These are phyloP conservation scores for Yamadazyma oceani DNA, from an alignment of 1,139 yeast species.

Conservation along the genomic window DNA sequence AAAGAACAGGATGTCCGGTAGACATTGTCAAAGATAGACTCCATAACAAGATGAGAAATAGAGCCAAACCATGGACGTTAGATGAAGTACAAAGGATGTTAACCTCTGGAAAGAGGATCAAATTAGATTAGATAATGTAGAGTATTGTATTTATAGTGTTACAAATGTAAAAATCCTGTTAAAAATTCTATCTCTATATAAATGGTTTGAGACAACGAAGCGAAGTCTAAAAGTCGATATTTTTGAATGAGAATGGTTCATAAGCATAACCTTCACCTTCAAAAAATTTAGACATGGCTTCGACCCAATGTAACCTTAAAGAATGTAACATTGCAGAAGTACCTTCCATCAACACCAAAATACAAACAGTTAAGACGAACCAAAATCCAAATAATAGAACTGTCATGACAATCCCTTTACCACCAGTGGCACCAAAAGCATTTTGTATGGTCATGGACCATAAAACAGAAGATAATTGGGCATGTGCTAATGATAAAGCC, in stretches of 20 bases:
- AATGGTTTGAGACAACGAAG: too few relatives aligned
- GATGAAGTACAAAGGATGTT: constrained; percentile 42
- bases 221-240: constrained; percentile 11
- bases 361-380: constrained; percentile 88
- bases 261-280: constrained; percentile 93
- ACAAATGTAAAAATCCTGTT: too few relatives aligned
- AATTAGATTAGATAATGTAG: constrained; percentile 22
- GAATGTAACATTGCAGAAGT: constrained; percentile 99
- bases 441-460: constrained; percentile 94
- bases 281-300: constrained; percentile 97
- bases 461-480: constrained; percentile 88
- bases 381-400: constrained; percentile 88
- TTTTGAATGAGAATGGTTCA: constrained; percentile 69
- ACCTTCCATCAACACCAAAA: constrained; percentile 96
- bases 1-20: constrained; percentile 20
- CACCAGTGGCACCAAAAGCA: constrained; percentile 70
- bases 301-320: constrained; percentile 97
- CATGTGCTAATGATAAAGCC: constrained; percentile 98
- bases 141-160: too few relatives aligned
- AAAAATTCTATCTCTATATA: too few relatives aligned
- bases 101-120: constrained; percentile 33
- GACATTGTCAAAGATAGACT: constrained; percentile 32
- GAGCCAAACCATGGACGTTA: constrained; percentile 37
- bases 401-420: constrained; percentile 66
- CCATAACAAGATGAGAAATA: constrained; percentile 34